Base-by-base conservation (phyloP, 768 basidiomycete species). In the Termitomyces sp. region DNA sequence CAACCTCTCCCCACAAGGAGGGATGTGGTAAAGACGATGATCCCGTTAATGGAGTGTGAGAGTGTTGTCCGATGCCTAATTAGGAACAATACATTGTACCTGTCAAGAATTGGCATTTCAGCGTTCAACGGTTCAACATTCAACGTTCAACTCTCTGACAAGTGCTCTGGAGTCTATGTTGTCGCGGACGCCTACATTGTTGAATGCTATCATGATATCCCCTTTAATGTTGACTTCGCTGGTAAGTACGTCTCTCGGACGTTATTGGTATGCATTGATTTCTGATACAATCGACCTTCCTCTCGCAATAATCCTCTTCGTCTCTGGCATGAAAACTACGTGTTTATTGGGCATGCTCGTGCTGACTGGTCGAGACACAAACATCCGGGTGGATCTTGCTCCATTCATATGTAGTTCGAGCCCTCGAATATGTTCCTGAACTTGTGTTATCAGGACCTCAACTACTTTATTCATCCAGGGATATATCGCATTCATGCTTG, bases 51-150 rank as follows among this genome's bases (percentile, higher is more conserved):
- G 27, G 24, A 37, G 50, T n/a, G 56, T 57, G 56, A 37, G 60
- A 62, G 49, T n/a, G 12, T 33, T n/a, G n/a, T n/a, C n/a, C n/a
- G 36, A 44, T 57, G 47, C 57, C 53, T 57, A 56, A 62, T 62
- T 53, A 51, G 61, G 61, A 51, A 55, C 46, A 12, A 50, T 50
- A 27, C 34, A 54, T 52, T 20, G 24, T 20, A 13, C 22, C 37
- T 52, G 51, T 52, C 51, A 52, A 27, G 26, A 26, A 12, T 26
- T 32, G 44, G 22, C 26, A 10, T n/a, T n/a, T n/a, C n/a, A n/a
- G n/a, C n/a, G n/a, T n/a, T n/a, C n/a, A 34, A 27, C 48, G 30
- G 24, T 37, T 52, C 50, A 52, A 52, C 34, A 37, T 52, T 51
- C 26, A 26, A 33, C 33, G 7, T 20, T 40, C 39, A 42, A 42